Base-by-base conservation (phyloP, 306 rosid species). In the Fragaria ananassa region DNA sequence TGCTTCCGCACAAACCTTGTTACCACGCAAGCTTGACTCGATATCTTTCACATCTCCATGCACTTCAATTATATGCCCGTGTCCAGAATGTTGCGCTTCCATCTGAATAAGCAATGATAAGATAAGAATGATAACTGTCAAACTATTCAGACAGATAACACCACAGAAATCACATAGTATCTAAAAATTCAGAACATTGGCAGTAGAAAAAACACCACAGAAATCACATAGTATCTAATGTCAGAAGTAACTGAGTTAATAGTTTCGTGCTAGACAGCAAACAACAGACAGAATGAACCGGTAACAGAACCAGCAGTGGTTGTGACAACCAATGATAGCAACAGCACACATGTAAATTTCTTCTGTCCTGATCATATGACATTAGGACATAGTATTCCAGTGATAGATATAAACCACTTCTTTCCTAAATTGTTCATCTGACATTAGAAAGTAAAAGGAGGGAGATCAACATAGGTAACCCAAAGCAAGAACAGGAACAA, bases 1-100 rank as follows among this genome's bases (percentile, higher is more conserved):
- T 71, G 81, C 91, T 53, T 83, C 89, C 44, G 89, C 87, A 78
- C 91, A 88, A 44, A 83, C 75, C 82, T 88, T 88, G 56, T 80
- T 85, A 49, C 77, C 86, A 29, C 75, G 64, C 31, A 66, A 39
- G 72, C 79, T 79, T 37, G 68, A 57, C 50, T 77, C 86, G 1
- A n/a, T 76, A 5, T 81, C 78, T 69, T 76, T 83, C 70, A 83
- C 61, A 61, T 80, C 84, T 60, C 87, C 87, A 72, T 62, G 23
- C 5, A 88, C 89, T 75, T 88, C 91, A 69, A 88, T 68, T n/a
- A 81, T 74, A 78, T 71, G 87, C 31, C 80, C 82, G 3, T 79
- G 74, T 15, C 74, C 86, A 69, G 84, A 71, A 75, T 80, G 76
- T 58, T 81, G 85, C 34, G 31, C 85, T 62, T 85, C 91, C 91